phyloP scores from a whole-genome alignment of 345 rosid genomes.

The Populus davidiana region DNA sequence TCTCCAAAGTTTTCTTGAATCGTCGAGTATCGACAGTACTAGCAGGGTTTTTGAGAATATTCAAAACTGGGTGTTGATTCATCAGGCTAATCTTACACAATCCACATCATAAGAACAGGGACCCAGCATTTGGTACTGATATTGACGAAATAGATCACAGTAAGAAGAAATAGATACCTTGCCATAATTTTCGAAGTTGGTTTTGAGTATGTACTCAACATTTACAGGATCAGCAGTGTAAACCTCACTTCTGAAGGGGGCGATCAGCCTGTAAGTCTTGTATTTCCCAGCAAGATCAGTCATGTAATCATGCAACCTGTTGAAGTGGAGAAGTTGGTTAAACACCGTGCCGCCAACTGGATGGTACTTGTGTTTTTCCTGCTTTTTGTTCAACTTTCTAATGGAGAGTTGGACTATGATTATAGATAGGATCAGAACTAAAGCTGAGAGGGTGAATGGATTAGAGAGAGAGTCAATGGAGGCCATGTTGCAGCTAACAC shows the following conservation, averaged over 20 bases:
- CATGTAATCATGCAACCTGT: conserved; percentile 50
- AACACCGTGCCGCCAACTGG: conserved; percentile 52
- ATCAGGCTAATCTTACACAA: no score
- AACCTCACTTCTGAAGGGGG: conserved; percentile 31
- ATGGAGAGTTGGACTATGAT: conserved; percentile 4
- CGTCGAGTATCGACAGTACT: no score
- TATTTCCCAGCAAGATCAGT: conserved; percentile 32
- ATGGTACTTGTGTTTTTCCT: conserved; percentile 33
- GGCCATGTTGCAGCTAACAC: neutral
- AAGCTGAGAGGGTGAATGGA: conserved; percentile 13
- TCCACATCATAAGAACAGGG: no score
- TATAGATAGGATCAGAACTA: conserved; percentile 17
- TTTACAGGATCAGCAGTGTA: conserved; percentile 40
- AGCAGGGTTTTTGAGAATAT: no score
- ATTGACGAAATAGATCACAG: conserved; percentile 42
- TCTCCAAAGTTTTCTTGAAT: no score
- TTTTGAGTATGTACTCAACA: conserved; percentile 41
- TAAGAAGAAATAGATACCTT: conserved; percentile 22
- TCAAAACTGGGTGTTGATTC: conserved; percentile 9
- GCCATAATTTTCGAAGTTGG: conserved; percentile 41
- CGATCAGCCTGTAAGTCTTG: conserved; percentile 27
- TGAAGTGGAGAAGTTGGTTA: conserved; percentile 54
- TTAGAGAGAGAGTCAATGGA: conserved; percentile 10
- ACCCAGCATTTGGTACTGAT: no score
- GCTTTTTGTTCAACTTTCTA: neutral